Conservation (phyloP, 2,329 filamentous ascomycete genomes). For the Aspergillus fumigatus region DNA sequence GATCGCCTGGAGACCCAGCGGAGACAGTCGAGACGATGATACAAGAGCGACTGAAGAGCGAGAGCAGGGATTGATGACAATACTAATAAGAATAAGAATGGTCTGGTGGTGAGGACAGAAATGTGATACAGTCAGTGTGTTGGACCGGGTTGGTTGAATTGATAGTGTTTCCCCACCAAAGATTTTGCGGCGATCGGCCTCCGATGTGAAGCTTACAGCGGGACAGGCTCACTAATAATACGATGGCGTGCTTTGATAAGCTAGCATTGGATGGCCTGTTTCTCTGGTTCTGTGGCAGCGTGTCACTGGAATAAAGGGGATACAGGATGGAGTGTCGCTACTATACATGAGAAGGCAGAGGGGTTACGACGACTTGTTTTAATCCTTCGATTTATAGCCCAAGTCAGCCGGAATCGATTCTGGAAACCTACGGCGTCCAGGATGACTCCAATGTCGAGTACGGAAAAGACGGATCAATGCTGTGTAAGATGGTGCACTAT, state of each 20-base stretch:
- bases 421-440: background rate
- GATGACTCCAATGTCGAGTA: background rate
- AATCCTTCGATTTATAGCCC: background rate
- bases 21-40: background rate
- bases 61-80: conserved; percentile 6
- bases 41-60: conserved; percentile 1
- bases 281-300: background rate
- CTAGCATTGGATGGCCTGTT: conserved; percentile 8
- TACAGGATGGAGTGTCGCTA: background rate
- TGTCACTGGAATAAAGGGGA: background rate
- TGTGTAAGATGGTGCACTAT: background rate
- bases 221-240: background rate
- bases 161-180: conserved; percentile 20
- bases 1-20: background rate
- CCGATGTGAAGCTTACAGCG: conserved; percentile 9
- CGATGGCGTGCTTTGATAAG: conserved; percentile 2
- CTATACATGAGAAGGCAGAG: background rate
- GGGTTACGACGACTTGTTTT: background rate
- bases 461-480: background rate
- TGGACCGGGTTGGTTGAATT: conserved; percentile 9
- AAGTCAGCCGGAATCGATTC: background rate
- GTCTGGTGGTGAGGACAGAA: conserved; percentile 6
- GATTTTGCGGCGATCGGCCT: conserved; percentile 24
- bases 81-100: conserved; percentile 6
- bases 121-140: conserved; percentile 10